Conservation (phyloP, 176 grass and related monocot species). For the Themeda triandra region DNA sequence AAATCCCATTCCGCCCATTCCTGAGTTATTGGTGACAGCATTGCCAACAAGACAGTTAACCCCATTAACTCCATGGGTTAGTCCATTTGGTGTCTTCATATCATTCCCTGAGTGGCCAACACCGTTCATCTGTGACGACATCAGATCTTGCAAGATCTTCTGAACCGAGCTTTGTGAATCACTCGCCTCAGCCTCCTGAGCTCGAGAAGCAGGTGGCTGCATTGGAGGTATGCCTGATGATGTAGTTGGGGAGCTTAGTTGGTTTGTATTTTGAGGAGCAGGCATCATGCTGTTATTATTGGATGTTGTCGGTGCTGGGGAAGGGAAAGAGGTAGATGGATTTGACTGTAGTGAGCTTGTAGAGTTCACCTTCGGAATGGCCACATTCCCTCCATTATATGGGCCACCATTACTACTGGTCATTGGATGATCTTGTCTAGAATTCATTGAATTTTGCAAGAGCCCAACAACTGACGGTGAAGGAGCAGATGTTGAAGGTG, state of each 20-base stretch:
- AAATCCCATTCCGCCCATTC: constrained; percentile 51
- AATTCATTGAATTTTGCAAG: constrained; percentile 60
- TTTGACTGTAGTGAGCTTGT: constrained; percentile 58
- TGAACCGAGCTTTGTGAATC: constrained; percentile 91
- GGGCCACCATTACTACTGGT: constrained; percentile 30
- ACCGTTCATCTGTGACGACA: constrained; percentile 82
- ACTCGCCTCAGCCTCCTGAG: constrained; percentile 60
- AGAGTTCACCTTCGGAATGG: constrained; percentile 53
- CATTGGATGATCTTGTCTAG: constrained; percentile 63
- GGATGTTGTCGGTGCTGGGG: constrained; percentile 41
- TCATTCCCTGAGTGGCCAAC: constrained; percentile 38
- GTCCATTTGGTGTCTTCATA: constrained; percentile 62
- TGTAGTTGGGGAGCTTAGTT: constrained; percentile 42
- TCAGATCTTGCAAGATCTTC: constrained; percentile 88
- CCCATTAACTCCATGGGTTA: constrained; percentile 48
- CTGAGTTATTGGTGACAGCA: constrained; percentile 47
- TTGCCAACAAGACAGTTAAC: constrained; percentile 60
- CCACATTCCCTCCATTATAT: constrained; percentile 40
- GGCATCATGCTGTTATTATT: constrained; percentile 60
- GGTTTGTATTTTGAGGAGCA: constrained; percentile 48
- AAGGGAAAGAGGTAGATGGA: constrained; percentile 48
- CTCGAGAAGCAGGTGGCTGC: constrained; percentile 46
- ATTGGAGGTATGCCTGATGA: constrained; percentile 49
- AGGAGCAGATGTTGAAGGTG: constrained; percentile 50
- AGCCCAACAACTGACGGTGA: constrained; percentile 32